Evolutionary conservation across 345 rosid genomes (phyloP).

Genomic region (Citrus medica): DNA sequence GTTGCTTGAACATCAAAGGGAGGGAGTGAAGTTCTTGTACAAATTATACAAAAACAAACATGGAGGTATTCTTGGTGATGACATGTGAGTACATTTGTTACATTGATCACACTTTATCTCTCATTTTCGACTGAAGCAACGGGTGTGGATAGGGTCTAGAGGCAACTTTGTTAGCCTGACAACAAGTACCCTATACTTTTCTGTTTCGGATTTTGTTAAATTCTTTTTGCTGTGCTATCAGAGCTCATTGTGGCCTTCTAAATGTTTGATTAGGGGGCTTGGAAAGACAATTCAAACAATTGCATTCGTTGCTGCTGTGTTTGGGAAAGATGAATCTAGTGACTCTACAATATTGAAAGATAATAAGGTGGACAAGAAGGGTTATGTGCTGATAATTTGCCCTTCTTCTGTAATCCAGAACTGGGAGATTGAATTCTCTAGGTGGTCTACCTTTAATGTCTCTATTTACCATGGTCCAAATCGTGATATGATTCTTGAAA

Average conservation of each 20-base stretch:
- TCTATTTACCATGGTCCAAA: conserved; percentile 76
- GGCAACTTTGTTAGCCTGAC: too few relatives aligned
- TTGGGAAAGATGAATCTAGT: conserved; percentile 56
- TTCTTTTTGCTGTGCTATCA: neutral
- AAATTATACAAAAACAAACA: conserved; percentile 66
- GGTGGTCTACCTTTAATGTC: conserved; percentile 73
- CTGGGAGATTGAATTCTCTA: conserved; percentile 91
- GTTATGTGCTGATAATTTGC: conserved; percentile 70
- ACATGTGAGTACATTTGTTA: conserved; percentile 59
- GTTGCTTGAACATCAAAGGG: conserved; percentile 88
- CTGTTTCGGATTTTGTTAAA: neutral
- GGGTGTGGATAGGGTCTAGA: too few relatives aligned
- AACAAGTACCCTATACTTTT: neutral
- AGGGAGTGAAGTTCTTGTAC: conserved; percentile 72
- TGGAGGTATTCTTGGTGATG: conserved; percentile 97
- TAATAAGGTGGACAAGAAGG: conserved; percentile 30
- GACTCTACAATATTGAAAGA: conserved; percentile 25
- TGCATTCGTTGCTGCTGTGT: conserved; percentile 87
- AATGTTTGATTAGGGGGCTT: conserved; percentile 57
- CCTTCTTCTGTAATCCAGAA: conserved; percentile 88
- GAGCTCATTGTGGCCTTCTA: neutral
- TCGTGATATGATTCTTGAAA: conserved; percentile 73
- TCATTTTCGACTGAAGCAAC: neutral
- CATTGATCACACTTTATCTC: neutral
- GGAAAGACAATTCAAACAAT: conserved; percentile 97